Evolutionary conservation across 2,329 filamentous ascomycete species (phyloP).

Genomic region (Aspergillus persii): DNA sequence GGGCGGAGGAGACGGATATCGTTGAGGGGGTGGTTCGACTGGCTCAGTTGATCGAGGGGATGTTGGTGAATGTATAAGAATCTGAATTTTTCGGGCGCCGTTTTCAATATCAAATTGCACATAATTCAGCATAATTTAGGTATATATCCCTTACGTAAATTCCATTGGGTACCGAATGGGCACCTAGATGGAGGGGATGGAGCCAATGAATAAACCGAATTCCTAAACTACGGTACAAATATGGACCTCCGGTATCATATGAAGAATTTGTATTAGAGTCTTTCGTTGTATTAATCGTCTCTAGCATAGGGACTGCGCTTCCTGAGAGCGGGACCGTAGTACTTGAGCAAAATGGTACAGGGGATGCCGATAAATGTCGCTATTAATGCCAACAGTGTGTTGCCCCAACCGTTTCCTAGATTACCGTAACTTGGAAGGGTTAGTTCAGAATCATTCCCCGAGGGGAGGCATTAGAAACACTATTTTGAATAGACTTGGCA

Average conservation of each 20-base stretch:
- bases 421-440: not conserved
- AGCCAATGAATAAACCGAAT: too few relatives aligned
- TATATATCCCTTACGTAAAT: too few relatives aligned
- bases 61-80: not conserved
- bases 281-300: not conserved
- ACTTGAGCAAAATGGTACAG: not conserved
- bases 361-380: not conserved
- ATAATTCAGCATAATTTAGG: too few relatives aligned
- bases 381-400: not conserved
- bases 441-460: not conserved
- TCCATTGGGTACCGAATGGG: too few relatives aligned
- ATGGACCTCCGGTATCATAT: not conserved
- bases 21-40: not conserved
- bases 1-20: not conserved
- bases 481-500: too few relatives aligned
- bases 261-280: not conserved
- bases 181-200: too few relatives aligned
- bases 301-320: not conserved
- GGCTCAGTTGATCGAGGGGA: not conserved
- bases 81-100: too few relatives aligned
- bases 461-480: too few relatives aligned
- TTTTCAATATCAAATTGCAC: too few relatives aligned
- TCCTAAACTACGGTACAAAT: too few relatives aligned
- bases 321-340: not conserved
- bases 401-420: not conserved